phyloP scores from a whole-genome alignment of 352 stramenopile species.

The Phytophthora sp. region DNA sequence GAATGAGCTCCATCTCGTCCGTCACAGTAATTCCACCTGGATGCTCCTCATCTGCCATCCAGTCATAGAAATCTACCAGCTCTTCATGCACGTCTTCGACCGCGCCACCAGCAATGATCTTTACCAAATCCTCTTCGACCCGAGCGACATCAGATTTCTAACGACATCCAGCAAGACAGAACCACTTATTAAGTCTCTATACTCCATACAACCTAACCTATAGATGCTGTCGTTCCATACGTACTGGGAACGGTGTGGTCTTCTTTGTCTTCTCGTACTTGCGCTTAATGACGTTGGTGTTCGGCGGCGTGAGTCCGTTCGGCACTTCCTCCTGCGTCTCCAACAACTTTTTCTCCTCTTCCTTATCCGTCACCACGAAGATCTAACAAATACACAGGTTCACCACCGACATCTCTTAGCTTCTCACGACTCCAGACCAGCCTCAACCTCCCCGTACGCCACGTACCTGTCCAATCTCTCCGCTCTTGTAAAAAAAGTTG shows the following conservation, averaged over 20 bases:
- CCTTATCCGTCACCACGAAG: conserved; percentile 82
- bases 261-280: conserved; percentile 90
- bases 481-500: conserved; percentile 90
- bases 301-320: conserved; percentile 81
- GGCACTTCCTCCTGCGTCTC: conserved; percentile 71
- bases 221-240: conserved; percentile 3
- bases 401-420: not conserved
- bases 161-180: not conserved
- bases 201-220: not conserved
- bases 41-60: conserved; percentile 82
- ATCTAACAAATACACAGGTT: conserved; percentile 47
- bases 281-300: conserved; percentile 88
- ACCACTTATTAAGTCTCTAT: not conserved
- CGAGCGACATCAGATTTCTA: conserved; percentile 85
- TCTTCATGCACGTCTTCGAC: conserved; percentile 89
- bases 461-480: conserved; percentile 81
- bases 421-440: not conserved
- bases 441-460: not conserved
- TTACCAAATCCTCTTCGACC: conserved; percentile 85
- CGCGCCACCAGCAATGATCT: conserved; percentile 74
- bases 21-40: conserved; percentile 74
- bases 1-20: conserved; percentile 86
- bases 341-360: conserved; percentile 70
- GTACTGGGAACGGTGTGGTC: conserved; percentile 80
- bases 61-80: conserved; percentile 87